These are phyloP conservation scores for Pseudopithomyces maydicus DNA, from an alignment of 2,329 filamentous ascomycete species.

Conservation along the genomic window DNA sequence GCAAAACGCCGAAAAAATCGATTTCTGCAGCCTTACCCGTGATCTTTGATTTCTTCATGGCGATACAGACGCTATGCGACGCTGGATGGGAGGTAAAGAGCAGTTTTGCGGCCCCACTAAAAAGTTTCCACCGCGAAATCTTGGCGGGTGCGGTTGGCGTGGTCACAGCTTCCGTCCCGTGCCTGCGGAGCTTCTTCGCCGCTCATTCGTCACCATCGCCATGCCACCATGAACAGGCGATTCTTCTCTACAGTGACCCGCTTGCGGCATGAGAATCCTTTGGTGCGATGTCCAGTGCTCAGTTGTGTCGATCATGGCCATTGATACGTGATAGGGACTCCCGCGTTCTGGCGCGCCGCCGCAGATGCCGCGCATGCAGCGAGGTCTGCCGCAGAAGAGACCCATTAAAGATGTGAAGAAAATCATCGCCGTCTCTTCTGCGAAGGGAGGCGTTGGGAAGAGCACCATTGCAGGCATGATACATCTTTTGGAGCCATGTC, in stretches of 20 bases:
- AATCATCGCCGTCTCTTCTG: slow-evolving; percentile 94
- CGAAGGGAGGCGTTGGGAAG: slow-evolving; percentile 98
- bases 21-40: slow-evolving; percentile 21
- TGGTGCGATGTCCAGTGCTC: slow-evolving; percentile 59
- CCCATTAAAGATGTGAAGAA: slow-evolving; percentile 85
- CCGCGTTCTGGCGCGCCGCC: slow-evolving; percentile 73
- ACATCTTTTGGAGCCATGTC: not conserved
- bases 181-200: slow-evolving; percentile 26
- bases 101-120: slow-evolving; percentile 28
- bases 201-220: slow-evolving; percentile 4
- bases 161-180: not conserved
- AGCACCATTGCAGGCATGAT: slow-evolving; percentile 80
- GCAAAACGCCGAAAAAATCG: not conserved
- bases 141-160: slow-evolving; percentile 4
- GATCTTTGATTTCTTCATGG: slow-evolving; percentile 33
- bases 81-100: slow-evolving; percentile 12
- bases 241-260: slow-evolving; percentile 59
- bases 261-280: slow-evolving; percentile 81
- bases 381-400: slow-evolving; percentile 79
- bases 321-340: slow-evolving; percentile 67
- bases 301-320: not conserved
- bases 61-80: slow-evolving; percentile 22
- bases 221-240: slow-evolving; percentile 49
- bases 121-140: slow-evolving; percentile 28
- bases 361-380: slow-evolving; percentile 74